These are phyloP conservation scores for Zymoseptoria tritici DNA, from an alignment of 2,329 filamentous ascomycete genomes.

Conservation along the genomic window DNA sequence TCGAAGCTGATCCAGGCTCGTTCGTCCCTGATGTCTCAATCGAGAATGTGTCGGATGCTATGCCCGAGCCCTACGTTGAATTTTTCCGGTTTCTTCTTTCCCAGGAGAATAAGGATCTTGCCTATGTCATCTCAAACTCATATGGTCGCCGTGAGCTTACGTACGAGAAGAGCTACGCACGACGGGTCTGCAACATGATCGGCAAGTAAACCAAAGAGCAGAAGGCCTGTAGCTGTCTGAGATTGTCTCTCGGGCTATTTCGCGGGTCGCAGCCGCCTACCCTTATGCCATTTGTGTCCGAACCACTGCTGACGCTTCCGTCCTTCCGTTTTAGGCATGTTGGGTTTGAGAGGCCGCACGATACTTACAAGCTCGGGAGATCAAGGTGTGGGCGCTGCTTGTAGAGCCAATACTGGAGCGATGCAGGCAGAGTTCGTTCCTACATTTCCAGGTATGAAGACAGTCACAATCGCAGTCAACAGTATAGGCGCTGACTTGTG, in stretches of 20 bases:
- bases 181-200: constrained; percentile 55
- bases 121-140: constrained; percentile 55
- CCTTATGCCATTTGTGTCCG: too few relatives aligned
- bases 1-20: constrained; percentile 35
- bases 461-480: constrained; percentile 1
- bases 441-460: constrained; percentile 31
- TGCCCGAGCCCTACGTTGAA: constrained; percentile 60
- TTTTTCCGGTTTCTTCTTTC: constrained; percentile 52
- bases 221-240: constrained; percentile 43
- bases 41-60: constrained; percentile 36
- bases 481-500: constrained; percentile 2
- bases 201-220: constrained; percentile 34
- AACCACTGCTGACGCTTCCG: too few relatives aligned
- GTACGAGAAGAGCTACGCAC: constrained; percentile 52
- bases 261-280: too few relatives aligned
- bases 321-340: too few relatives aligned
- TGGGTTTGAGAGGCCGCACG: neutral
- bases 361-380: constrained; percentile 48
- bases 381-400: constrained; percentile 45
- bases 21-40: constrained; percentile 40
- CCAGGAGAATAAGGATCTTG: constrained; percentile 43
- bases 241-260: too few relatives aligned
- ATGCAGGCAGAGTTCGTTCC: constrained; percentile 36
- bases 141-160: constrained; percentile 61
- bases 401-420: constrained; percentile 37